Evolutionary conservation across 495 filamentous ascomycete species (phyloP).

Genomic region (Xylaria flabelliformis): DNA sequence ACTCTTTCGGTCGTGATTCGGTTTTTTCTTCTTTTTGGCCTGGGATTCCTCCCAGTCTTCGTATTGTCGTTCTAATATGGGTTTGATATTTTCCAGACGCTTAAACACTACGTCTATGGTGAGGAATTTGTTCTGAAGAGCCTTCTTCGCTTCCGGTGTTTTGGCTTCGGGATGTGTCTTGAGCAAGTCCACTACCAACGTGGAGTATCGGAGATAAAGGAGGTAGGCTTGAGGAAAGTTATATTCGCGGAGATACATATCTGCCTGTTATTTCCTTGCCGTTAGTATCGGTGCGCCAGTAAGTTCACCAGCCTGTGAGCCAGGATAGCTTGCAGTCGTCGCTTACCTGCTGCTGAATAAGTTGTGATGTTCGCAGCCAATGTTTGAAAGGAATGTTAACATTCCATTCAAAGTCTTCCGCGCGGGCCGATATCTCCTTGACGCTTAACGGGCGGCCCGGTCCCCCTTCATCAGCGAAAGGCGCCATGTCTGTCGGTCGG

Average conservation of each 20-base stretch:
- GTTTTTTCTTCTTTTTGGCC: conserved; percentile 27
- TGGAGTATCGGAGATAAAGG: conserved; percentile 80
- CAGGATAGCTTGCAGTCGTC: conserved; percentile 26
- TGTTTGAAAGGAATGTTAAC: conserved; percentile 71
- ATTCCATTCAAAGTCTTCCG: conserved; percentile 81
- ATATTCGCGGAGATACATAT: conserved; percentile 82
- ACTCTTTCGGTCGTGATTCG: conserved; percentile 20
- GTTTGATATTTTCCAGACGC: conserved; percentile 64
- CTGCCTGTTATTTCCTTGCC: conserved; percentile 43
- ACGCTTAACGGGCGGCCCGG: conserved; percentile 66
- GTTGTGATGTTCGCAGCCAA: conserved; percentile 83
- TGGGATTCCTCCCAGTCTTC: conserved; percentile 41
- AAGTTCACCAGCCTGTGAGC: not conserved
- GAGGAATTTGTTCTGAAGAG: conserved; percentile 38
- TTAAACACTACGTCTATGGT: conserved; percentile 43
- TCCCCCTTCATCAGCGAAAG: conserved; percentile 2
- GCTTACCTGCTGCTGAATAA: conserved; percentile 76
- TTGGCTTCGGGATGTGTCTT: conserved; percentile 70
- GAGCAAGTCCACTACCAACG: conserved; percentile 68
- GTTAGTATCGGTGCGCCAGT: conserved; percentile 14
- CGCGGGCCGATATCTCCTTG: conserved; percentile 72
- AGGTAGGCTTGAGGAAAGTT: conserved; percentile 88
- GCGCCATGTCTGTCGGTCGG: conserved; percentile 19
- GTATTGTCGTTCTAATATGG: conserved; percentile 44
- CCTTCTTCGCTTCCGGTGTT: conserved; percentile 46